Conservation (phyloP, 176 grass and related monocot genomes). For the Avena sativa region DNA sequence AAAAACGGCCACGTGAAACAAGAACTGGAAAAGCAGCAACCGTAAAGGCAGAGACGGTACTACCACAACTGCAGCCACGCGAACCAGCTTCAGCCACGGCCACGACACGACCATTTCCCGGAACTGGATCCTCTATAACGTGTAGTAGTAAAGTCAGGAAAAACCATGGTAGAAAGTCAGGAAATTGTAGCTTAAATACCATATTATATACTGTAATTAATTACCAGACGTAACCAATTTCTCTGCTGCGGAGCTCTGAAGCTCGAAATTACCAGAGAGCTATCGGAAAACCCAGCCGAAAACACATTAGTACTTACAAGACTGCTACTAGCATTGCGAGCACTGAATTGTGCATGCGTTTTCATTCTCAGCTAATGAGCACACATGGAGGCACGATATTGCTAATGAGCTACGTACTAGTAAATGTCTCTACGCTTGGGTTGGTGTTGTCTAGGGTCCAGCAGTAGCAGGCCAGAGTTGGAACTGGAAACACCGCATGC, state of each 20-base stretch:
- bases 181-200: no score
- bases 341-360: background rate
- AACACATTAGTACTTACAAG: no score
- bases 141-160: no score
- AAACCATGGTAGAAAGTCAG: no score
- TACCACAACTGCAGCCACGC: no score
- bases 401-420: no score
- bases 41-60: constrained; percentile 17
- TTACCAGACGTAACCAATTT: background rate
- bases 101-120: background rate
- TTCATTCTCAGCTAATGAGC: background rate
- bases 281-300: background rate
- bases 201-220: no score
- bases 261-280: background rate
- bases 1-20: constrained; percentile 22
- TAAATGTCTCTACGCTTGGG: background rate
- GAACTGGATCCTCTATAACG: no score
- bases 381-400: background rate
- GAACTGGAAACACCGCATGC: constrained; percentile 20
- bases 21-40: background rate
- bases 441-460: background rate
- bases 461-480: background rate
- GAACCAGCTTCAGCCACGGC: background rate
- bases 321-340: background rate
- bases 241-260: no score